Conservation (phyloP, 805 yeast genomes). For the Nakazawaea holstii region DNA sequence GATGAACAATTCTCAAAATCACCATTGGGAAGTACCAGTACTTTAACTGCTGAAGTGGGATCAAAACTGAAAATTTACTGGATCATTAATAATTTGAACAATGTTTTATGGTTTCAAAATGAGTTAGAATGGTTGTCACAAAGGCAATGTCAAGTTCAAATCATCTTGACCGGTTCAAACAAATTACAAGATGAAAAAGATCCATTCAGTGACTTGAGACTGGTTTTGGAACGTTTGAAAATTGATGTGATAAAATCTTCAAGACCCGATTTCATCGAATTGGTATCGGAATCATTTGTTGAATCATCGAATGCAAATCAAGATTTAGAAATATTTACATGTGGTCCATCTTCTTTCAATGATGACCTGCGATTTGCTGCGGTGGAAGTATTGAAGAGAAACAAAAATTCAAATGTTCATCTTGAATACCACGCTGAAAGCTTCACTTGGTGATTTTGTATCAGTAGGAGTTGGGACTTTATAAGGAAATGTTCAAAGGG, state of each 20-base stretch:
- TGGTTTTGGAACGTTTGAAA: neutral
- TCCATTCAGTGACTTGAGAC: neutral
- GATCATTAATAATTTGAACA: constrained; percentile 15
- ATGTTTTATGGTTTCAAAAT: constrained; percentile 12
- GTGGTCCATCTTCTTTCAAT: constrained; percentile 12
- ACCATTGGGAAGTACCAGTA: neutral
- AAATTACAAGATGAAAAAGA: neutral
- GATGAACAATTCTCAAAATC: neutral
- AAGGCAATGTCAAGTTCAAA: constrained; percentile 10
- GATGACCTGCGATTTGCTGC: constrained; percentile 8
- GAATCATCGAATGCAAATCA: neutral
- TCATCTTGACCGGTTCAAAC: constrained; percentile 10
- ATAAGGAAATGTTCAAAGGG: neutral
- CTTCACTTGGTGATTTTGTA: constrained; percentile 4
- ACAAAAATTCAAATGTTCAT: neutral
- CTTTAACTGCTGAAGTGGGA: neutral
- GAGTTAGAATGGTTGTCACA: constrained; percentile 12
- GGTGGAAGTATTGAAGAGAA: neutral
- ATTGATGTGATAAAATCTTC: neutral
- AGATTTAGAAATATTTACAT: constrained; percentile 5
- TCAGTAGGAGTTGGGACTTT: no score
- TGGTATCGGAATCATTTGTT: neutral
- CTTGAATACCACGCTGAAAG: constrained; percentile 3
- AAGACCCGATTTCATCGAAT: constrained; percentile 1
- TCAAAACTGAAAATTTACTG: constrained; percentile 14